Evolutionary conservation across 345 rosid species (phyloP).

Genomic region (Camelina neglecta): DNA sequence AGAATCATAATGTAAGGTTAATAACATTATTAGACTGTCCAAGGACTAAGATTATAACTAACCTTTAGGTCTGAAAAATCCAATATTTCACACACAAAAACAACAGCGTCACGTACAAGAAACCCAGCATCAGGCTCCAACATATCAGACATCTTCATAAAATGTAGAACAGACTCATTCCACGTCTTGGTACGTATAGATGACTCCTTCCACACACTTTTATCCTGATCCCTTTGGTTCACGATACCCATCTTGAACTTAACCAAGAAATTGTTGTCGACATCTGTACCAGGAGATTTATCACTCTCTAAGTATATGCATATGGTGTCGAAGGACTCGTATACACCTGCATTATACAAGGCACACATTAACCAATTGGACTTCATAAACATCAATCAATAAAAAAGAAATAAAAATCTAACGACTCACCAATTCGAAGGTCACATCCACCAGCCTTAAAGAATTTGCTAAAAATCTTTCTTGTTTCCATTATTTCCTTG

Average conservation of each 20-base stretch:
- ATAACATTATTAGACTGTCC: slow-evolving; percentile 5
- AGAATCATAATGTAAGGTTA: slow-evolving; percentile 12
- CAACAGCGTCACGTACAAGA: slow-evolving; percentile 96
- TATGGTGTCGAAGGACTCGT: slow-evolving; percentile 97
- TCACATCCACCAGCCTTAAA: slow-evolving; percentile 99
- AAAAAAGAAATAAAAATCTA: slow-evolving; percentile 20
- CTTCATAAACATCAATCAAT: slow-evolving; percentile 34
- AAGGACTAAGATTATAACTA: slow-evolving; percentile 42
- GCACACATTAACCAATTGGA: slow-evolving; percentile 41
- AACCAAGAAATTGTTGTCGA: slow-evolving; percentile 98
- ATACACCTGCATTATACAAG: slow-evolving; percentile 81
- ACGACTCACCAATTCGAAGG: slow-evolving; percentile 96
- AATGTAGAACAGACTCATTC: slow-evolving; percentile 98
- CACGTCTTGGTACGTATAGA: slow-evolving; percentile 99
- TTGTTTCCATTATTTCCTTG: slow-evolving; percentile 98
- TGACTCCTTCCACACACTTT: slow-evolving; percentile 99
- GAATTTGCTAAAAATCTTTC: slow-evolving; percentile 98
- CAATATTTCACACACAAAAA: slow-evolving; percentile 96
- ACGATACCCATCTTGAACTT: slow-evolving; percentile 95
- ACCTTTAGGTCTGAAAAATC: slow-evolving; percentile 96
- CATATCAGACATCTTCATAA: slow-evolving; percentile 99
- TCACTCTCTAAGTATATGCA: slow-evolving; percentile 99
- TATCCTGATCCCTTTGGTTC: slow-evolving; percentile 90
- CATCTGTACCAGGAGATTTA: slow-evolving; percentile 87
- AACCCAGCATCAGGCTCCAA: slow-evolving; percentile 98